phyloP scores from a whole-genome alignment of 2,329 filamentous ascomycete genomes.

The Pseudocercospora vitis region DNA sequence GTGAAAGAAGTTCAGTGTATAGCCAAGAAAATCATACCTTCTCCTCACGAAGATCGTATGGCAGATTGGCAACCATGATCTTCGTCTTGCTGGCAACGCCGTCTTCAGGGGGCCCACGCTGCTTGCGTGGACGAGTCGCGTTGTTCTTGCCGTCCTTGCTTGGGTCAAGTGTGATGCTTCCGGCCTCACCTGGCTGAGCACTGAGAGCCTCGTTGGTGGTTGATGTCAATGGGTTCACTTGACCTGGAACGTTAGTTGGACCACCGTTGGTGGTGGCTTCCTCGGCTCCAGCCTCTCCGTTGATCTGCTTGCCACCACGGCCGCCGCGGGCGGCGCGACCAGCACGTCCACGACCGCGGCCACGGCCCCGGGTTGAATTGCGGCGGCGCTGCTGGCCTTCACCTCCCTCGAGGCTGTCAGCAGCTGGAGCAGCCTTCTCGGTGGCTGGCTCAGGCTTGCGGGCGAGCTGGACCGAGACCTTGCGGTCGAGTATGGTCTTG shows the following conservation, averaged over 20 bases:
- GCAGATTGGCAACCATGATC: slow-evolving; percentile 99
- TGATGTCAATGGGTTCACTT: slow-evolving; percentile 52
- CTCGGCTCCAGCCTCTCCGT: slow-evolving; percentile 32
- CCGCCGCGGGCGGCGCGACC: slow-evolving; percentile 63
- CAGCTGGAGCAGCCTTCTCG: slow-evolving; percentile 71
- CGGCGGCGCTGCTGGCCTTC: slow-evolving; percentile 62
- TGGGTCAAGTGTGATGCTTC: slow-evolving; percentile 43
- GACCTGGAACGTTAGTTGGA: slow-evolving; percentile 54
- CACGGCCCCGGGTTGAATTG: slow-evolving; percentile 56
- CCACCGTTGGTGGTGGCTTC: slow-evolving; percentile 45
- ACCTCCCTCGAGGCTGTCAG: slow-evolving; percentile 73
- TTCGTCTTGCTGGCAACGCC: slow-evolving; percentile 99
- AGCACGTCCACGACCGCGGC: slow-evolving; percentile 62
- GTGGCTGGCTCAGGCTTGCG: slow-evolving; percentile 89
- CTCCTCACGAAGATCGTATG: slow-evolving; percentile 96
- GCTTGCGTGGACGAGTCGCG: slow-evolving; percentile 61
- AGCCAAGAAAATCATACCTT: slow-evolving; percentile 66
- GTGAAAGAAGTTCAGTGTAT: neutral
- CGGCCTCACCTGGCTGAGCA: slow-evolving; percentile 52
- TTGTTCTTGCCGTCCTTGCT: slow-evolving; percentile 47
- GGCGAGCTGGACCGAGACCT: slow-evolving; percentile 97
- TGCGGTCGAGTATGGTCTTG: slow-evolving; percentile 96
- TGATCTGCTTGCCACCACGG: slow-evolving; percentile 54
- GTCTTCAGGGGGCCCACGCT: slow-evolving; percentile 95
- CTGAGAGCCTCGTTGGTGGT: slow-evolving; percentile 57